Evolutionary conservation across 2,329 filamentous ascomycete genomes (phyloP), one percentile per base, ranked within the genome.

Genomic region (Cryphonectria radicalis): DNA sequence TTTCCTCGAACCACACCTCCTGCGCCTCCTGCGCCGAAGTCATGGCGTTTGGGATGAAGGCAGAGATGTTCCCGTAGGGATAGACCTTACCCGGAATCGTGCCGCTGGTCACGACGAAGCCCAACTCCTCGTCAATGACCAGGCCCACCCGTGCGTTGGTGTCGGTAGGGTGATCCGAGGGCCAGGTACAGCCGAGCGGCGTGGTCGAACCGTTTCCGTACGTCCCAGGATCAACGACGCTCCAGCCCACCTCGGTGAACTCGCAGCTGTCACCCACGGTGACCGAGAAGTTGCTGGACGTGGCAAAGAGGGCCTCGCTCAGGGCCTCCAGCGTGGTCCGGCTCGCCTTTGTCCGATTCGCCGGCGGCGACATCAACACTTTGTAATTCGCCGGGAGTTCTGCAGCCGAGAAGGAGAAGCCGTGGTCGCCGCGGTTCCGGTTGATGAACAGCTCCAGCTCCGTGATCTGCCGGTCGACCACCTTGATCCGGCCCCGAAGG

Each of bases 381-480:
- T 69, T 60, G 55, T 74, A 75, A 68, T 74, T 75, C 17, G 57
- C 64, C 19, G 73, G 70, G 63, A 75, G 74, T 64, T 75, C 72
- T 32, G 46, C 25, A 25, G 73, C 53, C 43, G 71, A 73, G 69
- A 73, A 75, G 72, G 74, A 75, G 74, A 74, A 75, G 68, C 74
- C 74, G 68, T 75, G 74, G 68, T 75, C 74, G 73, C 74, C 74
- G 46, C 74, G 74, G 72, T 63, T 71, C 62, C 74, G 74, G 69
- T 75, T 75, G 67, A 75, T 74, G 67, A 74, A 75, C 37, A 75
- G 70, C 53, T 75, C 74, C 17, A 75, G 69, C 74, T 75, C 74
- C 25, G 74, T 75, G 68, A 75, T 74, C 46, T 75, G 60, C 64
- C 67, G 68, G 73, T 65, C 62, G 66, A 74, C 73, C 66, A 74